Conservation (phyloP, 306 rosid species). For the Potentilla sterilis region DNA sequence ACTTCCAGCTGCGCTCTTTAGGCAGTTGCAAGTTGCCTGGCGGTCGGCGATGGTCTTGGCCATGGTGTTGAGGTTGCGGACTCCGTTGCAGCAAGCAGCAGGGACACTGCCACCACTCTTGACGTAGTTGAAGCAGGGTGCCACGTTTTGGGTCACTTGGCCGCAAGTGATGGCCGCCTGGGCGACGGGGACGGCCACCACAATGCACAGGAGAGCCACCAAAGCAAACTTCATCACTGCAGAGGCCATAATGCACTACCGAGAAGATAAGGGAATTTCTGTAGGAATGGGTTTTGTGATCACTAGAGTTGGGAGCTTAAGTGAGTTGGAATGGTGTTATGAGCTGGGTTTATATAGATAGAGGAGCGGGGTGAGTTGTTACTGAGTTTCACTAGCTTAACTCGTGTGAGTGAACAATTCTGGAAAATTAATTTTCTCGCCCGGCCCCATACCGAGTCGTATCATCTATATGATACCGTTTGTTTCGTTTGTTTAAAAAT, state of each 20-base stretch:
- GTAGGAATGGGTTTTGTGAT: background rate
- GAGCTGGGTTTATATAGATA: background rate
- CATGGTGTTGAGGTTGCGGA: background rate
- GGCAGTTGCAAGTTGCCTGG: constrained; percentile 38
- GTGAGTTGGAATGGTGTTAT: background rate
- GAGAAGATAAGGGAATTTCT: background rate
- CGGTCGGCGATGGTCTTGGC: constrained; percentile 32
- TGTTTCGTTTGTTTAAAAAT: no score
- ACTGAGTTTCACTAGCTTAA: background rate
- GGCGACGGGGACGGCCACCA: constrained; percentile 33
- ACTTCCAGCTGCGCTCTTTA: constrained; percentile 14
- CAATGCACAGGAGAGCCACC: constrained; percentile 33
- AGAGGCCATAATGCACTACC: constrained; percentile 34
- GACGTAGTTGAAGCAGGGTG: constrained; percentile 22
- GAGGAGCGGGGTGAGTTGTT: background rate
- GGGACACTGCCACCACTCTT: background rate
- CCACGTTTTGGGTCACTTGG: constrained; percentile 5
- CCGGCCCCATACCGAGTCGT: background rate
- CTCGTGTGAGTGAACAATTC: background rate
- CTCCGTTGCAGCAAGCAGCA: constrained; percentile 22
- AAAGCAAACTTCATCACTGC: constrained; percentile 23
- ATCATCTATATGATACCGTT: background rate
- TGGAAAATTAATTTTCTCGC: background rate
- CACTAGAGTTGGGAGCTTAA: background rate
- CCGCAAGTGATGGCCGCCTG: constrained; percentile 49